A percentile compares a stretch with the other conserved stretches of the same genome.
Conservation (phyloP, 2,329 filamentous ascomycete genomes). For the Colletotrichum sp. region DNA sequence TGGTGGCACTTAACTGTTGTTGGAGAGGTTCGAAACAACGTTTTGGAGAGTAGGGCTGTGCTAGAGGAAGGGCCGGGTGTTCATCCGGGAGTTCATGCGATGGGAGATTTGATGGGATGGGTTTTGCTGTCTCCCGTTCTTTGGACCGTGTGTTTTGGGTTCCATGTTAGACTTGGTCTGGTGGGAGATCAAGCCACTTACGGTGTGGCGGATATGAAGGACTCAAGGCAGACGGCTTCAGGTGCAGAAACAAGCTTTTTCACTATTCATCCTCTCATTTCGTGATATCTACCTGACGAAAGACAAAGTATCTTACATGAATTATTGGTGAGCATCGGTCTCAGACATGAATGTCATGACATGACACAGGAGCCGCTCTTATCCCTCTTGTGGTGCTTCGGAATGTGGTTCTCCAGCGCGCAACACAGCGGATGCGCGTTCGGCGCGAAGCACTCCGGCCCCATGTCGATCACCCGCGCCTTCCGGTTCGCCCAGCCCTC, state of each 20-base stretch:
- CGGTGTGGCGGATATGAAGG: not conserved
- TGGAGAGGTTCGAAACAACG: not conserved
- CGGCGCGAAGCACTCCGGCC: slow-evolving; percentile 15
- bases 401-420: slow-evolving; percentile 8
- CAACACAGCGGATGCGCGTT: slow-evolving; percentile 23
- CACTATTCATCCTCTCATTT: not conserved
- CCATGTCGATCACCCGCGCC: slow-evolving; percentile 22
- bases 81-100: not conserved
- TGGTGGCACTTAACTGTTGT: not conserved
- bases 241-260: not conserved
- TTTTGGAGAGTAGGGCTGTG: not conserved
- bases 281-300: not conserved
- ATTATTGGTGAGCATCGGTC: not conserved
- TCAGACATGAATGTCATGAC: not conserved
- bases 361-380: not conserved
- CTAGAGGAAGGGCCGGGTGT: not conserved
- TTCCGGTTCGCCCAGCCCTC: slow-evolving; percentile 26
- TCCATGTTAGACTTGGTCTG: not conserved
- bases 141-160: not conserved
- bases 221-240: not conserved
- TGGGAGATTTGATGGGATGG: not conserved
- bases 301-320: not conserved
- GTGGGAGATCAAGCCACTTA: not conserved
- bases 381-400: not conserved
- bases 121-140: not conserved